Evolutionary conservation across 2,329 filamentous ascomycete genomes (phyloP), one percentile per base, ranked within the genome.

Genomic region (Colletotrichum tanaceti): DNA sequence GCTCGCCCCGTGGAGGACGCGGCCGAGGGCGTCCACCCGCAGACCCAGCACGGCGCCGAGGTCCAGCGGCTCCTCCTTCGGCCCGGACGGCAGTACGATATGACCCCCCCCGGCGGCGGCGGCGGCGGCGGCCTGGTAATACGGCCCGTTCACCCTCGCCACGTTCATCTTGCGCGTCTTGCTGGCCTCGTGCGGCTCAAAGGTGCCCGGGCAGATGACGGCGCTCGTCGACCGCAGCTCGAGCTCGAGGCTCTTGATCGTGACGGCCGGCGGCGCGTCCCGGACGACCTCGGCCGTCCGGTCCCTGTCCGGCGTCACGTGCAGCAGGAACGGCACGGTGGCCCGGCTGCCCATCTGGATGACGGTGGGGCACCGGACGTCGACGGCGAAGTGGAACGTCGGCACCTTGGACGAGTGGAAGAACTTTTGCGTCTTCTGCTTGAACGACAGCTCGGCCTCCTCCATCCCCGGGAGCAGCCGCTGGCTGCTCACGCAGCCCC

Each of bases 361-460:
- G 0, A 74, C 66, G 0, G 54, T 55, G 0, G 80, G 80, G 1
- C 72, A 70, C 2, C 73, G 69, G 1, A 78, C 58, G 6, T 75
- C 60, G 0, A 79, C 20, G 0, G 70, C 61, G 46, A 75, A 80
- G 0, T 24, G 38, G 2, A 80, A 74, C 1, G 58, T 41, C 0
- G 81, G 81, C 0, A 79, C 74, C n/a, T 74, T 78, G 13, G 77
- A 75, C 0, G 75, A 75, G 2, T 70, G 69, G 5, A 82, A 76
- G 2, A 79, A 57, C 41, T 76, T 74, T 10, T 75, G 76, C 0
- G 75, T 73, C 61, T 75, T 79, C 54, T 80, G 77, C 13, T 73
- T 76, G 35, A 81, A 72, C 0, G 74, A 73, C 18, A 81, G 59
- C 3, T 77, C 73, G 0, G 58, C 73, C 4, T 74, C 35, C 22